These are phyloP conservation scores for Starmerella tilneyi DNA, from an alignment of 805 yeast genomes.

Conservation along the genomic window DNA sequence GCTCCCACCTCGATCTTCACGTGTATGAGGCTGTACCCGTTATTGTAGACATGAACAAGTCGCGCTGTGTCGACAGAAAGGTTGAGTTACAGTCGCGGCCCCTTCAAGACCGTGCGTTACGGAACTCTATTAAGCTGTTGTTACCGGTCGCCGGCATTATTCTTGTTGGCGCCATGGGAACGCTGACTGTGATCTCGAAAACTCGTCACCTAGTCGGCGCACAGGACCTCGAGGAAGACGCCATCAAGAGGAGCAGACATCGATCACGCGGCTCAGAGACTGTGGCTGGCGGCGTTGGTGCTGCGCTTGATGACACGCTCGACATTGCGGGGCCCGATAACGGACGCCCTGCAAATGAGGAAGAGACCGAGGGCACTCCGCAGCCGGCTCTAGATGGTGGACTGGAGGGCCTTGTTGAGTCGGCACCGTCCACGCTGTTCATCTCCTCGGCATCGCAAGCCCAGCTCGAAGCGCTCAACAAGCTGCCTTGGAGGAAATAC, in stretches of 20 bases:
- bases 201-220: neutral
- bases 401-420: slow-evolving; percentile 11
- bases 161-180: slow-evolving; percentile 3
- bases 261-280: neutral
- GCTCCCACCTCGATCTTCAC: slow-evolving; percentile 39
- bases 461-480: slow-evolving; percentile 41
- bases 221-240: neutral
- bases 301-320: slow-evolving; percentile 11
- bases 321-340: neutral
- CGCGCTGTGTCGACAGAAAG: slow-evolving; percentile 11
- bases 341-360: neutral
- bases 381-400: slow-evolving; percentile 4
- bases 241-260: neutral
- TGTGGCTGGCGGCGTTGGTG: slow-evolving; percentile 2
- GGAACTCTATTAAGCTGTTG: slow-evolving; percentile 1
- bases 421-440: neutral
- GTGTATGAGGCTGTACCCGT: slow-evolving; percentile 23
- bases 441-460: neutral
- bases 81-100: neutral
- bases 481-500: slow-evolving; percentile 63
- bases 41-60: slow-evolving; percentile 24
- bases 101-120: neutral
- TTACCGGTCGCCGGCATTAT: slow-evolving; percentile 1
- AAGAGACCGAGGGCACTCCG: neutral
- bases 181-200: neutral